Percentiles rank a stretch among this genome's conserved stretches.
phyloP scores from a whole-genome alignment of 1,284 basidiomycete genomes.

The Mycena sp. region DNA sequence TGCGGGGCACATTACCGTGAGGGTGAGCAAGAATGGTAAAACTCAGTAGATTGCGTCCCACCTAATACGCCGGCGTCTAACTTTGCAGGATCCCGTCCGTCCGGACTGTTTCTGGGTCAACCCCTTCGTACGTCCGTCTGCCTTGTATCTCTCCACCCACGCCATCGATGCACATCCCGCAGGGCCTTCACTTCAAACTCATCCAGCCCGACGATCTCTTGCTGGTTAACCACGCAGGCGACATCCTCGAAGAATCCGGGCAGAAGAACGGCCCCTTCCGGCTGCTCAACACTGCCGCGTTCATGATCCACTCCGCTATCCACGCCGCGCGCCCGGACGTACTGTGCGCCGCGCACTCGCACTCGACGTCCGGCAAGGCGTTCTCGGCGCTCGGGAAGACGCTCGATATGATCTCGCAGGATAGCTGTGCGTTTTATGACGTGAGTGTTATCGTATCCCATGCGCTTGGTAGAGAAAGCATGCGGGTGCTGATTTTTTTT shows the following conservation, averaged over 20 bases:
- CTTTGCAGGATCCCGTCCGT: conserved; percentile 52
- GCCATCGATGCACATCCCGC: neutral
- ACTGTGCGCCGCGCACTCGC: too few relatives aligned
- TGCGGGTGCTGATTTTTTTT: neutral
- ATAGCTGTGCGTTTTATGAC: conserved; percentile 57
- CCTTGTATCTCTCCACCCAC: neutral
- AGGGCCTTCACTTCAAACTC: conserved; percentile 16
- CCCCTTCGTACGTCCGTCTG: conserved; percentile 50
- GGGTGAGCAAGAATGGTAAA: neutral
- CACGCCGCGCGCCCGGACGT: conserved; percentile 68
- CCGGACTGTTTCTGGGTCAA: conserved; percentile 65
- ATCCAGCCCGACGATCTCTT: conserved; percentile 8
- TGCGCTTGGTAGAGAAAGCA: too few relatives aligned
- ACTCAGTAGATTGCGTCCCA: neutral
- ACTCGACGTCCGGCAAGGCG: conserved; percentile 68
- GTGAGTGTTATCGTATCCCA: neutral
- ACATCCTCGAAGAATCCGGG: too few relatives aligned
- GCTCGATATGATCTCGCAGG: too few relatives aligned
- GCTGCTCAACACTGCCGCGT: conserved; percentile 10
- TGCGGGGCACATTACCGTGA: too few relatives aligned
- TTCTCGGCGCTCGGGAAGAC: conserved; percentile 66
- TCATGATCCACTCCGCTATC: conserved; percentile 53
- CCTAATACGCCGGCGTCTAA: neutral
- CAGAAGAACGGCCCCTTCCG: conserved; percentile 13
- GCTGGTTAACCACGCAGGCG: conserved; percentile 11